Evolutionary conservation across 2,329 filamentous ascomycete species (phyloP).

Genomic region (Claviceps pazoutovae): DNA sequence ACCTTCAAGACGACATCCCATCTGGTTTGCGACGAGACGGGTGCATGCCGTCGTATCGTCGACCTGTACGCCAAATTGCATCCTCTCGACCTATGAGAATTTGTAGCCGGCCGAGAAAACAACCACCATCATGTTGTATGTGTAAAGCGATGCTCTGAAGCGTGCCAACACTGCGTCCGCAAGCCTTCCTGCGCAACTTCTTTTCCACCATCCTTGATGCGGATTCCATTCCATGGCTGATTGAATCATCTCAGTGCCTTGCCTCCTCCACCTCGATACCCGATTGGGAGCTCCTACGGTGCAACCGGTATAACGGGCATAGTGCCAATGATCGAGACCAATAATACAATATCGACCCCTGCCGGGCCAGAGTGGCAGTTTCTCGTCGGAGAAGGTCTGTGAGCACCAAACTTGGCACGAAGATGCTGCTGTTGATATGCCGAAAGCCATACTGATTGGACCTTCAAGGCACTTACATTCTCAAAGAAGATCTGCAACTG

Average conservation of each 20-base stretch:
- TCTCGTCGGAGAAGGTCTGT: constrained; percentile 75
- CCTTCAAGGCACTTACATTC: constrained; percentile 65
- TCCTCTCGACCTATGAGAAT: background rate
- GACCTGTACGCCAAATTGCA: background rate
- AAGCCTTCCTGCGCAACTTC: background rate
- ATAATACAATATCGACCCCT: constrained; percentile 73
- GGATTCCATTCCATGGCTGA: background rate
- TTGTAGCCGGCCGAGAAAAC: background rate
- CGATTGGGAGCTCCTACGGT: constrained; percentile 56
- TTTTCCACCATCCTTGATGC: background rate
- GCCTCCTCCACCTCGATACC: constrained; percentile 76
- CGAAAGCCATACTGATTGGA: constrained; percentile 6
- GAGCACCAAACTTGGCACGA: background rate
- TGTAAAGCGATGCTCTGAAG: constrained; percentile 1
- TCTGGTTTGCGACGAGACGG: background rate
- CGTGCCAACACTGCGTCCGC: background rate
- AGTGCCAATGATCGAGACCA: constrained; percentile 77
- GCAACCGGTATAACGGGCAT: constrained; percentile 53
- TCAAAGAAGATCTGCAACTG: constrained; percentile 82
- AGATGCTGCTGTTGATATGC: background rate
- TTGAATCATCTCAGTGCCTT: constrained; percentile 47
- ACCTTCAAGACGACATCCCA: background rate
- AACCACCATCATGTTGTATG: constrained; percentile 14
- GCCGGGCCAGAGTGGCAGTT: constrained; percentile 77
- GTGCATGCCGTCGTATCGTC: background rate